phyloP scores from a whole-genome alignment of 1,284 basidiomycete genomes.

The Apiotrichum sp. region DNA sequence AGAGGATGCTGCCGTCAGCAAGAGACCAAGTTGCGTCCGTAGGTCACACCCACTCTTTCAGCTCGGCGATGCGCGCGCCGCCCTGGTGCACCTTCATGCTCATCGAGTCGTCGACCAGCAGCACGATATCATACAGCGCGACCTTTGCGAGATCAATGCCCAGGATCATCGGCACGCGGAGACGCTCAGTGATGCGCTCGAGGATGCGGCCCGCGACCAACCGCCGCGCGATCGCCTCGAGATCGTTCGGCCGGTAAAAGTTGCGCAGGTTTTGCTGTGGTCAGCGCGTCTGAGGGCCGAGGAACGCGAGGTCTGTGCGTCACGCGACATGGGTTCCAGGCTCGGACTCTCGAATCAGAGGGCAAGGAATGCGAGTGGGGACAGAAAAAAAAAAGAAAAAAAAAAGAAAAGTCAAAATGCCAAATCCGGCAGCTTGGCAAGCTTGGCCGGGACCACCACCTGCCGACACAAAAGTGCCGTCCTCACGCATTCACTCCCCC shows the following conservation, averaged over 20 bases:
- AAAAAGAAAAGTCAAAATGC: no score
- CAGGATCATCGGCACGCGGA: constrained; percentile 41
- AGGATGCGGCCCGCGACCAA: background rate
- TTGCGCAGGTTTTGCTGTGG: background rate
- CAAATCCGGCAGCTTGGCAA: no score
- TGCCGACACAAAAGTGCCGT: no score
- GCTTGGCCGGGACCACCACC: no score
- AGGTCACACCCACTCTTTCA: background rate
- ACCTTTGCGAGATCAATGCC: constrained; percentile 47
- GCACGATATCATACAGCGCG: constrained; percentile 43
- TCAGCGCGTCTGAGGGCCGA: no score
- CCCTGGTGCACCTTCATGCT: constrained; percentile 43
- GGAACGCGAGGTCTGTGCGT: no score
- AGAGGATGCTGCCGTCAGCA: background rate
- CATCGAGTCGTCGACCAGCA: constrained; percentile 47
- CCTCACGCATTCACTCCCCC: no score
- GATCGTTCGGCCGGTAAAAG: constrained; percentile 3
- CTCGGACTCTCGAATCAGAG: no score
- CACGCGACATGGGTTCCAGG: no score
- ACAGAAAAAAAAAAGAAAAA: no score
- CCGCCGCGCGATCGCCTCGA: constrained; percentile 1
- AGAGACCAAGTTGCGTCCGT: no score
- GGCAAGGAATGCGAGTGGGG: no score
- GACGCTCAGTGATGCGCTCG: background rate
- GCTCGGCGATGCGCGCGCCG: constrained; percentile 44